Base-by-base conservation (phyloP, 768 basidiomycete species). In the Agaricus subrufescens region DNA sequence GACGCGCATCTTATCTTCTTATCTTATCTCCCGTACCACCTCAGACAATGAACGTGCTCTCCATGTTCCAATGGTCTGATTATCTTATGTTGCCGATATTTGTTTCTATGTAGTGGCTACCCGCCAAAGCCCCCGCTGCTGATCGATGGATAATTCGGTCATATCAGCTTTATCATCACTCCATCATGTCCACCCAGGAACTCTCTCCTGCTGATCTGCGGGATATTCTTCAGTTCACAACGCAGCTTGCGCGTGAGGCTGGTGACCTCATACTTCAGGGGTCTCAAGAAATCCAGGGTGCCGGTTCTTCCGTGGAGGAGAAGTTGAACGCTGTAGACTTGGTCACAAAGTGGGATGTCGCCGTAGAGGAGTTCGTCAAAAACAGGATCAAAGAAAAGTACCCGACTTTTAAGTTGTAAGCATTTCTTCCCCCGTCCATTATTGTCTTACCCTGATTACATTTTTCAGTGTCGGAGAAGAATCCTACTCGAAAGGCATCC, bases 241-340 rank as follows among this genome's bases (percentile, higher is more conserved):
- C 81, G 50, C 67, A 71, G n/a, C 80, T 97, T 29, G 91, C 92
- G 2, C 81, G 81, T 29, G 75, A 77, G 44, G 92, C 93, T 0
- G 91, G 94, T 6, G 77, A 73, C 4, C 71, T 93, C 56, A 94
- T 94, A 52, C 74, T 89, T 1, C 80, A 87, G 65, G 91, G 90
- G 56, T 91, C 84, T 23, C 79, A 80, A 59, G 92, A 79, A 54
- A 94, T 91, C 66, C 84, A 80, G 65, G 74, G 71, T 11, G 75
- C 68, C 2, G 66, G 75, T 1, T 68, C 69, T 9, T 75, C 79
- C 62, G 75, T 89, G 37, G 81, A 80, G 59, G 87, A 90, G 75
- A 98, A 97, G 81, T 92, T 91, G 73, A 97, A 95, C 66, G 83
- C 93, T 2, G 93, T 94, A 23, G 95, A 97, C 72, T 76, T 98